Percentiles rank a stretch among this genome's conserved stretches.
These are phyloP conservation scores for Pseudogymnoascus sp. DNA, from an alignment of 2,329 filamentous ascomycete species.

Conservation along the genomic window DNA sequence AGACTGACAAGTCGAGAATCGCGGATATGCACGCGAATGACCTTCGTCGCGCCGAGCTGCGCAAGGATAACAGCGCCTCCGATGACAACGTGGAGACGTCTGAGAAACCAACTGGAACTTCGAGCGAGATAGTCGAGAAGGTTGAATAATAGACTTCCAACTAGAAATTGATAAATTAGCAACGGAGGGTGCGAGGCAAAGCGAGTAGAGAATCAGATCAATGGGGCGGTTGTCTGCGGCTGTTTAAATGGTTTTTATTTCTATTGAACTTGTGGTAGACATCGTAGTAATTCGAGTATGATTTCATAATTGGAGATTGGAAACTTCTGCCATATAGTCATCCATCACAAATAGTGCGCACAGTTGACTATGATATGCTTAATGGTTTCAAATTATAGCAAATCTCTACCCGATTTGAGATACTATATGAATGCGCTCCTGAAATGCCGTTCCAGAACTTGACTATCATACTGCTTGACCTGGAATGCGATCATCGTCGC, in stretches of 20 bases:
- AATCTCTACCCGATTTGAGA: too few species aligned
- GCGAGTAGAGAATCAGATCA: too few species aligned
- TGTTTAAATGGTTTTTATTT: not conserved
- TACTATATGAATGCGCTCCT: too few species aligned
- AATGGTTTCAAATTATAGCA: too few species aligned
- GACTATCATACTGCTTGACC: too few species aligned
- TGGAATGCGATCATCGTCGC: too few species aligned
- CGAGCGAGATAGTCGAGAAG: not conserved
- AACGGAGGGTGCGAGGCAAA: not conserved
- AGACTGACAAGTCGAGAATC: slow-evolving; percentile 7
- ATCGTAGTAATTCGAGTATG: not conserved
- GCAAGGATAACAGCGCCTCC: slow-evolving; percentile 5
- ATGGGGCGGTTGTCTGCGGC: not conserved
- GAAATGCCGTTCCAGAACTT: too few species aligned
- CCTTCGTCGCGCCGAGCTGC: not conserved
- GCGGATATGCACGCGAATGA: slow-evolving; percentile 8
- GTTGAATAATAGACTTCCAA: slow-evolving; percentile 12
- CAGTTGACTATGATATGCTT: too few species aligned
- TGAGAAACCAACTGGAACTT: not conserved
- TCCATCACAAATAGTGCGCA: too few species aligned
- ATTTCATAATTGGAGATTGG: not conserved
- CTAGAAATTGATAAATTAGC: not conserved
- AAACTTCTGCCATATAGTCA: too few species aligned
- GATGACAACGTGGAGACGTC: not conserved
- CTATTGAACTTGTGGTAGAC: not conserved